Percentiles rank a stretch among this genome's conserved stretches.
Evolutionary conservation across 306 rosid genomes (phyloP).

Genomic region (Calophaca sinica): DNA sequence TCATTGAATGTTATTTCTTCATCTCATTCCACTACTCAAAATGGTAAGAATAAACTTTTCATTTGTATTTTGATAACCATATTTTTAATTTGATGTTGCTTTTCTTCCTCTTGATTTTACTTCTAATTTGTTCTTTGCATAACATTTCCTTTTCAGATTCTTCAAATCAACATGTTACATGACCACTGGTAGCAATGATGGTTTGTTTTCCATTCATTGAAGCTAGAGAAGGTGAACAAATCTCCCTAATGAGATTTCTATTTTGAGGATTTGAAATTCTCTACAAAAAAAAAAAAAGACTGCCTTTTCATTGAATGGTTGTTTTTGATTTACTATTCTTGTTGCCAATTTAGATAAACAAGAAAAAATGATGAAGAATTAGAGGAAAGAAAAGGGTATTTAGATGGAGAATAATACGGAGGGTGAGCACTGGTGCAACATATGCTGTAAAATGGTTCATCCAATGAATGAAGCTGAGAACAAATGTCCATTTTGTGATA

Average conservation of each 20-base stretch:
- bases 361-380: background rate
- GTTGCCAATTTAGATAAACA: constrained; percentile 5
- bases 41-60: constrained; percentile 29
- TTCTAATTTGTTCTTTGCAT: constrained; percentile 25
- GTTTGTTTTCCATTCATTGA: background rate
- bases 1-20: constrained; percentile 27
- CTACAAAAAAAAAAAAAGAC: background rate
- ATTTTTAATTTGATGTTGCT: constrained; percentile 8
- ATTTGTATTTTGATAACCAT: constrained; percentile 7
- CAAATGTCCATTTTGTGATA: constrained; percentile 55
- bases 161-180: constrained; percentile 27
- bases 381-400: background rate
- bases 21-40: constrained; percentile 14
- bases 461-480: constrained; percentile 47
- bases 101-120: background rate
- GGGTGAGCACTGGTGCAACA: constrained; percentile 54
- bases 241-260: background rate
- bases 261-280: constrained; percentile 8
- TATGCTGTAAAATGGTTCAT: constrained; percentile 55
- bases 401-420: constrained; percentile 51
- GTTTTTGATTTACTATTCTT: constrained; percentile 32
- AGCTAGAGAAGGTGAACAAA: background rate
- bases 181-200: constrained; percentile 21
- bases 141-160: constrained; percentile 36
- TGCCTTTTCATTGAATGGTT: constrained; percentile 21